Percentiles rank a stretch among this genome's conserved stretches.
These are phyloP conservation scores for Linnemannia hyalina DNA, from an alignment of 192 early-diverging fungal genomes.

Conservation along the genomic window DNA sequence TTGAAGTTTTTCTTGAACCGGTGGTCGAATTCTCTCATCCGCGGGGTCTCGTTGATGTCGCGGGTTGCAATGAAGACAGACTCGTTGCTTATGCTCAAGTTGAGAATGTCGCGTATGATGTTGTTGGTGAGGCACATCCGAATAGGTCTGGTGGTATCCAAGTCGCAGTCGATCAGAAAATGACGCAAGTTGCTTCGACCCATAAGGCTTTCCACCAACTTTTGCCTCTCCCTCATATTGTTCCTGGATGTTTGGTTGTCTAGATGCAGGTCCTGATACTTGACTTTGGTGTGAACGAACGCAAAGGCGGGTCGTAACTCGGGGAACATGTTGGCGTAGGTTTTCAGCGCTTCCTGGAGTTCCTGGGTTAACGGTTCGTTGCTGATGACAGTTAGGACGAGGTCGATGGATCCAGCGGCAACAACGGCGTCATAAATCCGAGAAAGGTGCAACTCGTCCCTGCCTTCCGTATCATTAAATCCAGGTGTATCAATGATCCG, in stretches of 20 bases:
- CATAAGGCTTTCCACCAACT: not conserved
- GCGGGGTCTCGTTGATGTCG: not conserved
- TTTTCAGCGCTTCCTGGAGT: slow-evolving; percentile 1
- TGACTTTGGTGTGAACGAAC: slow-evolving; percentile 9
- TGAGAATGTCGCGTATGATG: slow-evolving; percentile 10
- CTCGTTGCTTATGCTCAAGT: not conserved
- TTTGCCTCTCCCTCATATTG: not conserved
- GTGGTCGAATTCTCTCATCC: not conserved
- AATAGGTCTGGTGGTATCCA: slow-evolving; percentile 8
- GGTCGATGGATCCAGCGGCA: not conserved
- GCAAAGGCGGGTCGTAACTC: not conserved
- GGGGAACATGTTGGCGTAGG: slow-evolving; percentile 4
- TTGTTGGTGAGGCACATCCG: slow-evolving; percentile 12
- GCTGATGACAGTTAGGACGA: slow-evolving; percentile 1
- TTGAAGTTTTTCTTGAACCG: no score
- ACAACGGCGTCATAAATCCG: not conserved
- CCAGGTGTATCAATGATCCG: slow-evolving; percentile 10
- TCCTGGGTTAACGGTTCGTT: not conserved
- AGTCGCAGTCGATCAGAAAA: slow-evolving; percentile 26
- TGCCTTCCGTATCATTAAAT: slow-evolving; percentile 1
- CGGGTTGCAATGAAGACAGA: not conserved
- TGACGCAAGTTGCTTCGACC: not conserved
- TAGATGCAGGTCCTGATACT: slow-evolving; percentile 5
- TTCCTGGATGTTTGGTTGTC: not conserved
- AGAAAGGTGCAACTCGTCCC: not conserved